A percentile compares a stretch with the other conserved stretches of the same genome.
Conservation (phyloP, 2,329 filamentous ascomycete genomes). For the Neoascochyta sp. region DNA sequence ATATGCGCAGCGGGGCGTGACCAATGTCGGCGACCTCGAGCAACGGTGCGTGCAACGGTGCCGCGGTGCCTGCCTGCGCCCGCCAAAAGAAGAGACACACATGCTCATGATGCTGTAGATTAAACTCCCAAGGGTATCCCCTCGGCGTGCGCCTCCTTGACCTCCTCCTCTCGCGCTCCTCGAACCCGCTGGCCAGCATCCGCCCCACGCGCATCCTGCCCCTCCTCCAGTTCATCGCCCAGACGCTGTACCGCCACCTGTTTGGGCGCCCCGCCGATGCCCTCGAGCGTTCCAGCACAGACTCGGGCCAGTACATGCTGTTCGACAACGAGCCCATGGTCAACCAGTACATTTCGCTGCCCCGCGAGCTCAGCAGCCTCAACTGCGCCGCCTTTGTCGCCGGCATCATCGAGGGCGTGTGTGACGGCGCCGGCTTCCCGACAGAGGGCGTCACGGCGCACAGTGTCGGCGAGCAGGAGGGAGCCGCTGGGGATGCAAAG, state of each 20-base stretch:
- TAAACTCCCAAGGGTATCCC: slow-evolving; percentile 88
- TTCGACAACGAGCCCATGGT: slow-evolving; percentile 97
- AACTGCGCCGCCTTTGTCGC: slow-evolving; percentile 96
- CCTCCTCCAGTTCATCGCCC: slow-evolving; percentile 92
- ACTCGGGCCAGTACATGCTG: slow-evolving; percentile 97
- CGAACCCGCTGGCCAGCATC: slow-evolving; percentile 44
- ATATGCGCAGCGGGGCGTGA: slow-evolving; percentile 87
- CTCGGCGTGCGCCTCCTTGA: slow-evolving; percentile 93
- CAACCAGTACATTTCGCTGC: slow-evolving; percentile 88
- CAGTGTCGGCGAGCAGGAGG: slow-evolving; percentile 52
- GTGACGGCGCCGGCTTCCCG: slow-evolving; percentile 86
- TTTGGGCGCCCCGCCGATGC: slow-evolving; percentile 89
- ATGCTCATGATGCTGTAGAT: slow-evolving; percentile 48
- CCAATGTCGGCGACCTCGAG: slow-evolving; percentile 89
- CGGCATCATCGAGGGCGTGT: slow-evolving; percentile 91
- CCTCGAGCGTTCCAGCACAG: slow-evolving; percentile 81
- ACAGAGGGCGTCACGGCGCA: slow-evolving; percentile 84
- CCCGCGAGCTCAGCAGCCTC: slow-evolving; percentile 91
- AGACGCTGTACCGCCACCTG: slow-evolving; percentile 85
- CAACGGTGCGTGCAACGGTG: slow-evolving; percentile 62
- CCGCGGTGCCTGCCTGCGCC: too few relatives aligned
- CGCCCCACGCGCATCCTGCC: slow-evolving; percentile 85
- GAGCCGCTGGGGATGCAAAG: slow-evolving; percentile 49
- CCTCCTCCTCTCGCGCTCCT: slow-evolving; percentile 74
- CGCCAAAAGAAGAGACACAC: not conserved